Evolutionary conservation across 2,329 filamentous ascomycete genomes (phyloP).

Genomic region (Sporothrix brunneoviolacea): DNA sequence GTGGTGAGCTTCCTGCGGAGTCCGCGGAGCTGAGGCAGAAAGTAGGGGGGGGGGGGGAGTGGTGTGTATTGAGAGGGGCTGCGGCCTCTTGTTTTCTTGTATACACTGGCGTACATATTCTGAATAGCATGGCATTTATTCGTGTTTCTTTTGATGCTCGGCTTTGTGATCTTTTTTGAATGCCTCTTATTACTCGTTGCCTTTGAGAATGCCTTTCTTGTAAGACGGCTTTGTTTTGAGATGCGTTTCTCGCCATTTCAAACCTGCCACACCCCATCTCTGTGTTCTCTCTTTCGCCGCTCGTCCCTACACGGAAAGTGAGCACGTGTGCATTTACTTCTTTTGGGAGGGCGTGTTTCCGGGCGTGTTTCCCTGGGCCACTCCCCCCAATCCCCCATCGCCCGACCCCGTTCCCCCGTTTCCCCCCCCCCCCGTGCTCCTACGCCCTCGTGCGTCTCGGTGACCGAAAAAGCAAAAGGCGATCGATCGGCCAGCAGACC

Average conservation of each 20-base stretch:
- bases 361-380: too few relatives aligned
- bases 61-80: not conserved
- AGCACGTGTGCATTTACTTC: conserved; percentile 13
- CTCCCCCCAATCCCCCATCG: too few relatives aligned
- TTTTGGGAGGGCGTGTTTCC: conserved; percentile 4
- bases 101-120: too few relatives aligned
- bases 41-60: not conserved
- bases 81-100: not conserved
- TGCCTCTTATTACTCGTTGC: not conserved
- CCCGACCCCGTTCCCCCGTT: too few relatives aligned
- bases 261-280: too few relatives aligned
- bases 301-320: not conserved
- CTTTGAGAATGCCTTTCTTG: too few relatives aligned
- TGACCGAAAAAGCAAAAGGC: not conserved
- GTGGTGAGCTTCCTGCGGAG: conserved; percentile 75
- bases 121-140: not conserved
- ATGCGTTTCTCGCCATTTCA: too few relatives aligned
- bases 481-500: too few relatives aligned
- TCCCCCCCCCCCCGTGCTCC: not conserved
- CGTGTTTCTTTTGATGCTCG: too few relatives aligned
- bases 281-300: too few relatives aligned
- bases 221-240: too few relatives aligned
- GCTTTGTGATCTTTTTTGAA: not conserved
- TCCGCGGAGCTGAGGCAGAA: conserved; percentile 41
- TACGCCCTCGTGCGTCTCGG: too few relatives aligned